Evolutionary conservation across 768 basidiomycete species (phyloP).

Genomic region (Tylopilus balloui): DNA sequence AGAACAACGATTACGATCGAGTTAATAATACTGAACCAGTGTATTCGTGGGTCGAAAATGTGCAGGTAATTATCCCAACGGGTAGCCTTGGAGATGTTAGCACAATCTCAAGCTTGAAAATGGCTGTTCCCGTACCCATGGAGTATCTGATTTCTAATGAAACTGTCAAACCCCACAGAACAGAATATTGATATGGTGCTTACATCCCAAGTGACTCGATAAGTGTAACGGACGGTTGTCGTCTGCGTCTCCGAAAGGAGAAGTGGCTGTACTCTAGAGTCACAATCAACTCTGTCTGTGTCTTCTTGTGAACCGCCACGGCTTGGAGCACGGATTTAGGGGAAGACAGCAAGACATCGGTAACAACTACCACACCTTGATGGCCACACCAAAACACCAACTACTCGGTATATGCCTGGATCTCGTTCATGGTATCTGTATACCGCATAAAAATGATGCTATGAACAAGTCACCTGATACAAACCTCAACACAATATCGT

Average conservation of each 20-base stretch:
- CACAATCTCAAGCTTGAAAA: background rate
- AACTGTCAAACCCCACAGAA: slow-evolving; percentile 1
- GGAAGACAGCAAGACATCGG: background rate
- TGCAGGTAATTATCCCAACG: slow-evolving; percentile 97
- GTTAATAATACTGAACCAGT: slow-evolving; percentile 95
- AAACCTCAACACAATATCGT: slow-evolving; percentile 77
- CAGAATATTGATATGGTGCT: slow-evolving; percentile 24
- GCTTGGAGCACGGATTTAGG: slow-evolving; percentile 34
- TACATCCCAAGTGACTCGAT: slow-evolving; percentile 83
- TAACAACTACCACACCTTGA: slow-evolving; percentile 33
- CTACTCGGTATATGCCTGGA: slow-evolving; percentile 72
- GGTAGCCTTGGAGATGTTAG: slow-evolving; percentile 58
- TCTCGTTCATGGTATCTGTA: slow-evolving; percentile 76
- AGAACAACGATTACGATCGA: slow-evolving; percentile 88
- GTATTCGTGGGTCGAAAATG: slow-evolving; percentile 89
- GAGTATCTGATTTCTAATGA: slow-evolving; percentile 75
- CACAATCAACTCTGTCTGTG: slow-evolving; percentile 45
- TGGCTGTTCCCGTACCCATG: slow-evolving; percentile 52
- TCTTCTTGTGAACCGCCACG: slow-evolving; percentile 56
- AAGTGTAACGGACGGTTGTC: slow-evolving; percentile 79
- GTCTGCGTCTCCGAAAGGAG: slow-evolving; percentile 54
- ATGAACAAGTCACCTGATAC: slow-evolving; percentile 9
- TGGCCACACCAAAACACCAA: slow-evolving; percentile 90
- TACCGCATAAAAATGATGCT: slow-evolving; percentile 6
- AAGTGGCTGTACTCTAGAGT: slow-evolving; percentile 43